Evolutionary conservation across 2,329 filamentous ascomycete genomes (phyloP).

Genomic region (Verticillium nubilum): DNA sequence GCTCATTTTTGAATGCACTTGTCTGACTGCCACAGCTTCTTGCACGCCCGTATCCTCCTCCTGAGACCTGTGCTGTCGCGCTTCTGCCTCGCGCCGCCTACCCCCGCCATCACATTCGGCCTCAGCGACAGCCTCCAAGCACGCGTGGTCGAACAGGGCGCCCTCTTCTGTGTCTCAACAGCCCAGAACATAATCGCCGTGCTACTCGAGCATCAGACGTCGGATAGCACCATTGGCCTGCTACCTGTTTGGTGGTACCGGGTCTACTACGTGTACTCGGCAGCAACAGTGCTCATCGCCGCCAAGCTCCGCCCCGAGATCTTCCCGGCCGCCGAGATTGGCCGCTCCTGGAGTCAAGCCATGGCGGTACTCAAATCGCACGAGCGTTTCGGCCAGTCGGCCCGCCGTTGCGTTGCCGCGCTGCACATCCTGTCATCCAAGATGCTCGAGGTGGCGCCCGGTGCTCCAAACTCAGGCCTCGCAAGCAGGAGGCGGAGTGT

Average conservation of each 20-base stretch:
- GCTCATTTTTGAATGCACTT: not conserved
- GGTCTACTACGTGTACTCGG: constrained; percentile 30
- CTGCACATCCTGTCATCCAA: constrained; percentile 28
- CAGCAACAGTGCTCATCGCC: constrained; percentile 28
- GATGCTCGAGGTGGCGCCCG: constrained; percentile 16
- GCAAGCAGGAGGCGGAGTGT: not conserved
- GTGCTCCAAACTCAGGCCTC: not conserved
- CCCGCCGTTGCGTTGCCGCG: constrained; percentile 24
- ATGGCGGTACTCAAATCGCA: constrained; percentile 25
- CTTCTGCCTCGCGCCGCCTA: constrained; percentile 21
- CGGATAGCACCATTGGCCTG: constrained; percentile 24
- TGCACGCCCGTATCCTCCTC: constrained; percentile 27
- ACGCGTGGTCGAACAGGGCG: constrained; percentile 25
- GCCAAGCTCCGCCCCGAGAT: constrained; percentile 26
- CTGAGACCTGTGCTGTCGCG: constrained; percentile 24
- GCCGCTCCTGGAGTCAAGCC: constrained; percentile 24
- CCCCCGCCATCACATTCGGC: constrained; percentile 5
- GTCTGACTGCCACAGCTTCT: constrained; percentile 14
- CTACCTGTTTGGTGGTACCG: constrained; percentile 34
- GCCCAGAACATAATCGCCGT: constrained; percentile 25
- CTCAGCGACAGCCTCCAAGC: constrained; percentile 16
- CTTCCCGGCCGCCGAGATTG: constrained; percentile 19
- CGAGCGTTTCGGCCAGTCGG: constrained; percentile 26
- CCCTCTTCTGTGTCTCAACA: constrained; percentile 25
- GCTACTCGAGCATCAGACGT: constrained; percentile 21